phyloP scores from a whole-genome alignment of 495 filamentous ascomycete genomes.

The Diplogelasinospora grovesii region DNA sequence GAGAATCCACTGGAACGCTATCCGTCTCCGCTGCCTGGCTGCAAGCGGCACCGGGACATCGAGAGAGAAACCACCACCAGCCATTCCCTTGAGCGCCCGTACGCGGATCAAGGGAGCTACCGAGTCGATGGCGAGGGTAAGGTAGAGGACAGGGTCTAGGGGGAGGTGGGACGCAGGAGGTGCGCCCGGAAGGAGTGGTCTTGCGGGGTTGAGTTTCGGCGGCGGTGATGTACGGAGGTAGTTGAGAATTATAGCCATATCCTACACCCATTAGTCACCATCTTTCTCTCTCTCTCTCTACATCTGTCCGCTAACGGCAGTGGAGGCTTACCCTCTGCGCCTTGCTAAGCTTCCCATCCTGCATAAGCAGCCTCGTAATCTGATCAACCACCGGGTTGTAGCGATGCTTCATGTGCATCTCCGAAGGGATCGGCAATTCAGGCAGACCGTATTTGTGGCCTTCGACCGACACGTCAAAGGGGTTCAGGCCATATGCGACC shows the following conservation, averaged over 20 bases:
- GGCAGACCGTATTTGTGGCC: conserved; percentile 76
- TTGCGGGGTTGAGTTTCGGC: conserved; percentile 59
- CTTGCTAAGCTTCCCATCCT: conserved; percentile 72
- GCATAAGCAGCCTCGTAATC: conserved; percentile 85
- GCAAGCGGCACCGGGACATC: conserved; percentile 74
- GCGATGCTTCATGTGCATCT: conserved; percentile 60
- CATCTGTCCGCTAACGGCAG: not conserved
- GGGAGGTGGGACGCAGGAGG: conserved; percentile 70
- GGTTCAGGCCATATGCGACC: conserved; percentile 25
- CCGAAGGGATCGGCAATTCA: conserved; percentile 51
- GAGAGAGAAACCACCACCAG: conserved; percentile 77
- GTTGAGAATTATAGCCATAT: conserved; percentile 79
- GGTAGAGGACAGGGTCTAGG: conserved; percentile 68
- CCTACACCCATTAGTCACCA: too few relatives aligned
- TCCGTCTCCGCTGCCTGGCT: conserved; percentile 65
- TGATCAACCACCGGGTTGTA: conserved; percentile 79
- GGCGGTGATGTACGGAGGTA: conserved; percentile 78
- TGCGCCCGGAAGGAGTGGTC: conserved; percentile 64
- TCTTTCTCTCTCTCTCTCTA: not conserved
- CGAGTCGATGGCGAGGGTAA: conserved; percentile 87
- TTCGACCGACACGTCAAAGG: conserved; percentile 23
- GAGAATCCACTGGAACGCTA: conserved; percentile 81
- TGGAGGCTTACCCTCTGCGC: conserved; percentile 65
- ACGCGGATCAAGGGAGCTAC: conserved; percentile 86
- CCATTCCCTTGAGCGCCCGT: conserved; percentile 63